A percentile compares a stretch with the other conserved stretches of the same genome.
Evolutionary conservation across 2,329 filamentous ascomycete genomes (phyloP).

Genomic region (Colletotrichum gigasporum): DNA sequence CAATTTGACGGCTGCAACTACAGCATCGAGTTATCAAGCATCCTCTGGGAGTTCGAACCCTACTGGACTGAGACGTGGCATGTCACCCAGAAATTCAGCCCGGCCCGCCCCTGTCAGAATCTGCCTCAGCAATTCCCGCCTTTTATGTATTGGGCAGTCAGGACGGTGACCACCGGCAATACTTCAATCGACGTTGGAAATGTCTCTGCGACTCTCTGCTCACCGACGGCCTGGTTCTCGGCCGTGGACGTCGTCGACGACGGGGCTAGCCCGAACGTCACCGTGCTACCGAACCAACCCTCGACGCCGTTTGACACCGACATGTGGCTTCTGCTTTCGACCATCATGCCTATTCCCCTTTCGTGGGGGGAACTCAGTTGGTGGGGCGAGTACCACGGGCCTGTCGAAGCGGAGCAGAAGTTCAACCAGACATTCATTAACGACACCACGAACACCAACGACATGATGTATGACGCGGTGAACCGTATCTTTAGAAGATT

Average conservation of each 20-base stretch:
- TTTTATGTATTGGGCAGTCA: neutral
- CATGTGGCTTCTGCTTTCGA: neutral
- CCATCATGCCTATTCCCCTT: too few relatives aligned
- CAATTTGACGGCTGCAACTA: neutral
- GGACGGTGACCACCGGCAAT: neutral
- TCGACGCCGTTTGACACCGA: neutral
- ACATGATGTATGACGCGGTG: neutral
- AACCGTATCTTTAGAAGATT: neutral
- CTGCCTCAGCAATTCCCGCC: conserved; percentile 6
- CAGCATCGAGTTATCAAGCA: neutral
- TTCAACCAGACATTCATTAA: neutral
- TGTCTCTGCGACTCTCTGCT: neutral
- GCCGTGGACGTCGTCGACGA: conserved; percentile 1
- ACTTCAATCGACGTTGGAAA: neutral
- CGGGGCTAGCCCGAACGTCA: neutral
- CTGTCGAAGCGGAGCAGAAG: neutral
- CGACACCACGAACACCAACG: neutral
- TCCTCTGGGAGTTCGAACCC: neutral
- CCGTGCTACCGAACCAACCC: neutral
- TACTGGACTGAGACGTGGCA: too few relatives aligned
- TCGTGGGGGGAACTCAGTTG: neutral
- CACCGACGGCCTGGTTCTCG: conserved; percentile 7
- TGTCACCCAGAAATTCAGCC: too few relatives aligned
- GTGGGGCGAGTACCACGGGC: neutral
- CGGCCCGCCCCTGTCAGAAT: neutral